Evolutionary conservation across 164 flowering plant genomes (phyloP), one percentile per base, ranked within the genome.

Genomic region (Umbilicus rupestris): DNA sequence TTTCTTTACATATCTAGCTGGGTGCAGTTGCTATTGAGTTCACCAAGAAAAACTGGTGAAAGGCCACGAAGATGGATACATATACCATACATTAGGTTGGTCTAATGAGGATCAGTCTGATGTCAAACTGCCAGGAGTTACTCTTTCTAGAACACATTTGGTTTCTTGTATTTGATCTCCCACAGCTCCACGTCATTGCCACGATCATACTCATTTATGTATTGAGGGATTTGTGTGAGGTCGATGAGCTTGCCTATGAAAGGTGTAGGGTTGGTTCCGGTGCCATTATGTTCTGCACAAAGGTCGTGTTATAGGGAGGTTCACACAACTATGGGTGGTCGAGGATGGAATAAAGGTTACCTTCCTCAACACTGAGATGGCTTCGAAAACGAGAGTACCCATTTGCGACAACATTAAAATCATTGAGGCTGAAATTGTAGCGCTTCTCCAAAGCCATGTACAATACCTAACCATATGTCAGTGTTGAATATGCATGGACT

Each of bases 371-470:
- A 66, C 29, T 77, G 42, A 90, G 31, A 71, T 82, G 85, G 44
- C 84, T 82, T 46, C 68, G 80, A 73, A 92, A 92, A 70, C 66
- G 84, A 5, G 89, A 79, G 78, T 92, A 90, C 14, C 93, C 96
- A 77, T 90, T 92, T 49, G 98, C 98, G 50, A 90, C 90, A 69
- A 87, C 80, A 69, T 85, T 85, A 14, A 90, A 81, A 72, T 88
- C 96, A 71, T 77, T 73, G n/a, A 92, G 82, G 70, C 82, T 85
- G 82, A 92, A 90, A 75, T 90, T 90, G 80, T 90, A 90, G 30
- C 96, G 86, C 80, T 92, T 92, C 76, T 92, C 98, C 76, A 85
- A 68, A 33, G 93, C 91, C 77, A 92, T 70, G 78, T 85, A 92
- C 64, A 88, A 57, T 62, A 90, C 86, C 96, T 89, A 78, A 72